phyloP scores from a whole-genome alignment of 2,329 filamentous ascomycete species.

The Ophiostoma australiae region DNA sequence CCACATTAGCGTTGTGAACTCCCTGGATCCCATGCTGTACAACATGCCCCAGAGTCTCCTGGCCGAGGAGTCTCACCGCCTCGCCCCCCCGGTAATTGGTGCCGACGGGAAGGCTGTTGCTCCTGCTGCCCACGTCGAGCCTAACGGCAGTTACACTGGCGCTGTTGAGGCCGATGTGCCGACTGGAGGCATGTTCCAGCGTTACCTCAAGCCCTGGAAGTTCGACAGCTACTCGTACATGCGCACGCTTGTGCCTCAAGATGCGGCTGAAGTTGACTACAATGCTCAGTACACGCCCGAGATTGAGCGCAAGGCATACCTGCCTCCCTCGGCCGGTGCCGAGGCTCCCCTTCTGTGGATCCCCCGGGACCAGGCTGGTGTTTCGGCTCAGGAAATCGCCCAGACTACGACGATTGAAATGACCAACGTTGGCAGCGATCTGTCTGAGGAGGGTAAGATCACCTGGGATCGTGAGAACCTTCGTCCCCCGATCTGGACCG shows the following conservation, averaged over 20 bases:
- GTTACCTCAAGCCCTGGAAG: conserved; percentile 71
- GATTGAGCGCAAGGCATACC: conserved; percentile 64
- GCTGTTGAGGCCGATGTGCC: conserved; percentile 23
- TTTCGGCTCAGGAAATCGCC: conserved; percentile 70
- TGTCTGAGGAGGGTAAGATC: conserved; percentile 61
- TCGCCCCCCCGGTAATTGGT: too few species aligned
- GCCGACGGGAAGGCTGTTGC: neutral
- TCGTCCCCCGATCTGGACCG: conserved; percentile 36
- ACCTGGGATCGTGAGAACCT: conserved; percentile 36
- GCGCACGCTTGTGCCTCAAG: conserved; percentile 61
- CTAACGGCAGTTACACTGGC: conserved; percentile 24
- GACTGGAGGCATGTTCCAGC: neutral
- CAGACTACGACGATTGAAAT: conserved; percentile 73
- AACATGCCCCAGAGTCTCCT: conserved; percentile 71
- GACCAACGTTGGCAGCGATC: conserved; percentile 68
- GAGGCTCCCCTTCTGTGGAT: conserved; percentile 74
- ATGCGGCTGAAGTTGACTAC: conserved; percentile 40
- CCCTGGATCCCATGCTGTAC: conserved; percentile 69
- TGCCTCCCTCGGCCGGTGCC: conserved; percentile 63
- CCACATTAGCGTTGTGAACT: conserved; percentile 67
- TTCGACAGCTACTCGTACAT: conserved; percentile 69
- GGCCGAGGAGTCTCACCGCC: conserved; percentile 40
- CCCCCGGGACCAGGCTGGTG: conserved; percentile 66
- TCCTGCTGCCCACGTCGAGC: conserved; percentile 24
- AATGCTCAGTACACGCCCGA: conserved; percentile 57